phyloP scores from a whole-genome alignment of 208 protist species.

The Naegleria gruberi region DNA sequence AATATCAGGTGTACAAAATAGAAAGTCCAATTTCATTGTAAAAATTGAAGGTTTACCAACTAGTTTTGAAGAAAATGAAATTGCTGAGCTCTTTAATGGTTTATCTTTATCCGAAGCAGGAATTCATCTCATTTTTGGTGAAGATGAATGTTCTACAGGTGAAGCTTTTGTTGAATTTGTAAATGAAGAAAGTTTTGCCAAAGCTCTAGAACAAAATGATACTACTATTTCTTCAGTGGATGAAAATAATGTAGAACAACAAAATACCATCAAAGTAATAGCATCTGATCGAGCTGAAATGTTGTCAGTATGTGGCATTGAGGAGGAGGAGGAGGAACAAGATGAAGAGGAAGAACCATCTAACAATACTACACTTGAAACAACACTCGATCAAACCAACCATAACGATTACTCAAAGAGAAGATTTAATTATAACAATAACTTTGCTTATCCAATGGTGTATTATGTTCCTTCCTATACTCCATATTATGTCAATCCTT shows the following conservation, averaged over 20 bases:
- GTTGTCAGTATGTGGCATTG: background rate
- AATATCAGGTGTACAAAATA: background rate
- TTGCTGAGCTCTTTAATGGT: background rate
- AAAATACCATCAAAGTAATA: background rate
- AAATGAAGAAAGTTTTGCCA: background rate
- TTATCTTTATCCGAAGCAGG: background rate
- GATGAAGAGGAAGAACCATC: background rate
- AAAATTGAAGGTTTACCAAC: background rate
- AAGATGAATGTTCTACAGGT: background rate
- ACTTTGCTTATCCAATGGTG: no score
- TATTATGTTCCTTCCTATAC: no score
- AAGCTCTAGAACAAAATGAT: background rate
- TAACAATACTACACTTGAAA: background rate
- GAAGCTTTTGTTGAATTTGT: constrained; percentile 21
- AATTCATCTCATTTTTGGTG: constrained; percentile 21
- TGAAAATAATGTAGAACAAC: background rate
- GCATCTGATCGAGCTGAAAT: background rate
- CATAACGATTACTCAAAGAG: background rate
- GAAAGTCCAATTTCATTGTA: background rate
- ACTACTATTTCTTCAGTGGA: background rate
- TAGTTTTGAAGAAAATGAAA: background rate
- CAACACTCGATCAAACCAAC: background rate
- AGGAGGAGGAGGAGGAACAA: background rate
- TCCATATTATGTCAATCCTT: no score
- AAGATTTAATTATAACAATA: background rate